phyloP scores from a whole-genome alignment of 1,284 basidiomycete species.

The Phylloboletellus chloephorus region DNA sequence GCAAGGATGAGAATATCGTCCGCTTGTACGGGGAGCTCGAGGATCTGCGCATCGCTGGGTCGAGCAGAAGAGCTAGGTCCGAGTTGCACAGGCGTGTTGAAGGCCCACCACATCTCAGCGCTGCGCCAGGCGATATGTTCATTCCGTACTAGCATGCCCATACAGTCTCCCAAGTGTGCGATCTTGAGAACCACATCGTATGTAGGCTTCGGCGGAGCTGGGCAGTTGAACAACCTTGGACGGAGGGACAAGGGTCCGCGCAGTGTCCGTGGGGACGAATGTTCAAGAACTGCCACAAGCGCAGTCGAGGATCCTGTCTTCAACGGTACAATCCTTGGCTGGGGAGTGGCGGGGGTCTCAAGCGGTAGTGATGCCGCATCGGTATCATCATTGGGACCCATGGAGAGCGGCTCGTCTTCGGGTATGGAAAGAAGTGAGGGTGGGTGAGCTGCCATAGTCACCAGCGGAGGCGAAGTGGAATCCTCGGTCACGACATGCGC shows the following conservation, averaged over 20 bases:
- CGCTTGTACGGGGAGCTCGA: constrained; percentile 72
- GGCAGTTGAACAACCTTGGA: constrained; percentile 21
- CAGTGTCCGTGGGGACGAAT: constrained; percentile 30
- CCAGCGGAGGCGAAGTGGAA: constrained; percentile 8
- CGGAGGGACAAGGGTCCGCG: constrained; percentile 18
- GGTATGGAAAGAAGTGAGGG: constrained; percentile 23
- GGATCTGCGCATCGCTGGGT: constrained; percentile 69
- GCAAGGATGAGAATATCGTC: constrained; percentile 90
- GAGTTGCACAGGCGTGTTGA: constrained; percentile 89
- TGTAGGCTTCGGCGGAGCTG: constrained; percentile 14
- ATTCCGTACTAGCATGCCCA: constrained; percentile 77
- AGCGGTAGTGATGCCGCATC: constrained; percentile 10
- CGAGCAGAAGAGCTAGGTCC: constrained; percentile 72
- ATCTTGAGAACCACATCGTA: constrained; percentile 74
- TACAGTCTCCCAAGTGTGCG: constrained; percentile 91
- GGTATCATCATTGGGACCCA: background rate
- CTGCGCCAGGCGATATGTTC: constrained; percentile 82
- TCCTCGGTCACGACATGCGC: constrained; percentile 46
- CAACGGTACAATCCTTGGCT: constrained; percentile 37
- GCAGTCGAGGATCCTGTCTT: constrained; percentile 65
- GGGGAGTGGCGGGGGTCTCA: constrained; percentile 10
- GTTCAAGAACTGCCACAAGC: constrained; percentile 59
- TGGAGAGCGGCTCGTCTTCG: constrained; percentile 19
- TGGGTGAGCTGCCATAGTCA: constrained; percentile 3
- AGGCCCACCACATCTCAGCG: constrained; percentile 92